These are phyloP conservation scores for Sorghum bicolor DNA, from an alignment of 176 grass and related monocot genomes.

Conservation along the genomic window DNA sequence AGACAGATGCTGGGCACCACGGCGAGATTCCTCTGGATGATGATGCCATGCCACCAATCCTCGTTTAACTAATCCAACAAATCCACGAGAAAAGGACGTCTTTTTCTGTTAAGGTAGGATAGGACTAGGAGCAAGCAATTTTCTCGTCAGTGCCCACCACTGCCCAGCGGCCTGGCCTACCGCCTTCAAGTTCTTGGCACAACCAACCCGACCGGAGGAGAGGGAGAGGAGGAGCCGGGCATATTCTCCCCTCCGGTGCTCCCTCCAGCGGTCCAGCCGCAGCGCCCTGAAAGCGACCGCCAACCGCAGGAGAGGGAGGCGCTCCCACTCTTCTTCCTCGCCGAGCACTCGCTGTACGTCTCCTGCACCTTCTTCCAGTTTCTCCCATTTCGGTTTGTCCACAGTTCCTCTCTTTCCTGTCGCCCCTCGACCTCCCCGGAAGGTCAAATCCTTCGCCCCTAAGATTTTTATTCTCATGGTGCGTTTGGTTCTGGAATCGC, in stretches of 20 bases:
- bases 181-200: conserved; percentile 5
- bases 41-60: background rate
- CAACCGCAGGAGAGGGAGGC: background rate
- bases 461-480: background rate
- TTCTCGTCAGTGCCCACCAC: background rate
- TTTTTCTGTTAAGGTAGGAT: background rate
- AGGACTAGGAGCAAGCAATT: background rate
- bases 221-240: background rate
- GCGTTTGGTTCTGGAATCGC: background rate
- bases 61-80: background rate
- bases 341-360: background rate
- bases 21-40: conserved; percentile 1
- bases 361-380: background rate
- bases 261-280: background rate
- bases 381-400: background rate
- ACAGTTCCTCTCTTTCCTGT: background rate
- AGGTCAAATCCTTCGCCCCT: conserved; percentile 10
- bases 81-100: background rate
- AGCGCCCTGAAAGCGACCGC: conserved; percentile 14
- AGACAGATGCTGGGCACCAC: background rate
- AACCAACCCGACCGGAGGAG: background rate
- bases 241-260: conserved; percentile 26
- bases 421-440: background rate
- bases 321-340: background rate
- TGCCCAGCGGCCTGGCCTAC: background rate